A percentile compares a stretch with the other conserved stretches of the same genome.
Conservation (phyloP, 2,329 filamentous ascomycete genomes). For the Fusarium irregulare region DNA sequence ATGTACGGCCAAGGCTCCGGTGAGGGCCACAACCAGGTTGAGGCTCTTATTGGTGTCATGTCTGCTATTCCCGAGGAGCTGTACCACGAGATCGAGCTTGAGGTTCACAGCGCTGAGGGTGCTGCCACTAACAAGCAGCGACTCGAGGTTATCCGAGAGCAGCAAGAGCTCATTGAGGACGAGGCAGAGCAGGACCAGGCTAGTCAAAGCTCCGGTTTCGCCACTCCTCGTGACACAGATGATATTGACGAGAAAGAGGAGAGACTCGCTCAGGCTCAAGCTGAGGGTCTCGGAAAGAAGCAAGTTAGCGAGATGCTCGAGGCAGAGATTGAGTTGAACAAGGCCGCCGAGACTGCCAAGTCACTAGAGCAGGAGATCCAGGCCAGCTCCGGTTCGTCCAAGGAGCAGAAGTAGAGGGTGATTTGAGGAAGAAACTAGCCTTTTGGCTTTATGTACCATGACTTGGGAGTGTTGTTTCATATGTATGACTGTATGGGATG, state of each 20-base stretch:
- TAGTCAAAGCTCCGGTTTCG: conserved; percentile 78
- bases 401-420: conserved; percentile 51
- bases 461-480: conserved; percentile 44
- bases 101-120: conserved; percentile 96
- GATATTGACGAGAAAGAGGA: conserved; percentile 96
- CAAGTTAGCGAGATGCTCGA: conserved; percentile 66
- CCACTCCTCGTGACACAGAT: conserved; percentile 84
- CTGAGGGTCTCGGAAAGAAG: conserved; percentile 59
- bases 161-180: conserved; percentile 97
- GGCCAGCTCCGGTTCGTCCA: conserved; percentile 41
- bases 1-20: conserved; percentile 93
- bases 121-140: conserved; percentile 99
- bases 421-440: conserved; percentile 12
- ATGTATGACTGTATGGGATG: conserved; percentile 48
- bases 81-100: conserved; percentile 99
- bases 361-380: conserved; percentile 44
- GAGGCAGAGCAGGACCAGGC: conserved; percentile 92
- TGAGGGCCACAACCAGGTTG: conserved; percentile 89
- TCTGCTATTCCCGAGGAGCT: conserved; percentile 97
- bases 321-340: conserved; percentile 62
- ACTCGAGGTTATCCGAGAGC: conserved; percentile 97
- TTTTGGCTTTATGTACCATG: conserved; percentile 41
- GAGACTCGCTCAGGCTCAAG: conserved; percentile 65
- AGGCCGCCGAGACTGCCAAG: conserved; percentile 43
- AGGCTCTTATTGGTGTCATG: conserved; percentile 90